Percentiles rank a stretch among this genome's conserved stretches.
Evolutionary conservation across 2,329 filamentous ascomycete genomes (phyloP).

Genomic region (Hymenoscyphus salicellus): DNA sequence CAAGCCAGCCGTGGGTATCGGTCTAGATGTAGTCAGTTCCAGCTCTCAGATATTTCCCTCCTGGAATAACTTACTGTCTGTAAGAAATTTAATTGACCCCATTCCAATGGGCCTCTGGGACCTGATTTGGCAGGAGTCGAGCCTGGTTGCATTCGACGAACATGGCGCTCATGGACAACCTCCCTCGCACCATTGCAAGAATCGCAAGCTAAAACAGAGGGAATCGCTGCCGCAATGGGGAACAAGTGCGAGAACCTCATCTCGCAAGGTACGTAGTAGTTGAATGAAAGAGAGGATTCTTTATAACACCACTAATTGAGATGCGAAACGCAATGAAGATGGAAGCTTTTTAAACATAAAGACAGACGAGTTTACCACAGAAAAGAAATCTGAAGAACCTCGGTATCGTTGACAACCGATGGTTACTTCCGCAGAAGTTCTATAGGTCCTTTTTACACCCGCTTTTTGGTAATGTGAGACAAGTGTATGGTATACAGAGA

Average conservation of each 20-base stretch:
- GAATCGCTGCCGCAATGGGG: conserved; percentile 21
- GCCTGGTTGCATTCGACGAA: conserved; percentile 49
- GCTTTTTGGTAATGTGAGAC: not conserved
- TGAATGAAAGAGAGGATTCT: not conserved
- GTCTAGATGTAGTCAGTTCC: not conserved
- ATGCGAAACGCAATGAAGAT: not conserved
- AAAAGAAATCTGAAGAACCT: not conserved
- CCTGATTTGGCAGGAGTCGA: conserved; percentile 43
- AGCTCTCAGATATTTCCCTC: not conserved
- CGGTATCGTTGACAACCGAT: not conserved
- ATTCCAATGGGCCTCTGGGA: conserved; percentile 37
- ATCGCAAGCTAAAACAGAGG: conserved; percentile 38
- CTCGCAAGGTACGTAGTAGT: not conserved
- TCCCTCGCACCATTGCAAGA: conserved; percentile 43
- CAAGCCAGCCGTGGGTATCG: conserved; percentile 68
- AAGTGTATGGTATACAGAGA: not conserved
- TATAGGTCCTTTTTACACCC: not conserved
- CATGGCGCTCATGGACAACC: conserved; percentile 46
- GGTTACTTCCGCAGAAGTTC: not conserved
- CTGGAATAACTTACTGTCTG: not conserved
- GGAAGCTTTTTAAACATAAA: not conserved
- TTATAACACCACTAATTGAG: not conserved
- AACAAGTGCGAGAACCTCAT: conserved; percentile 17
- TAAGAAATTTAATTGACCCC: conserved; percentile 26
- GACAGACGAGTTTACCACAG: not conserved